A percentile compares a stretch with the other conserved stretches of the same genome.
Evolutionary conservation across 768 basidiomycete genomes (phyloP).

Genomic region (Lactarius sanguifluus): DNA sequence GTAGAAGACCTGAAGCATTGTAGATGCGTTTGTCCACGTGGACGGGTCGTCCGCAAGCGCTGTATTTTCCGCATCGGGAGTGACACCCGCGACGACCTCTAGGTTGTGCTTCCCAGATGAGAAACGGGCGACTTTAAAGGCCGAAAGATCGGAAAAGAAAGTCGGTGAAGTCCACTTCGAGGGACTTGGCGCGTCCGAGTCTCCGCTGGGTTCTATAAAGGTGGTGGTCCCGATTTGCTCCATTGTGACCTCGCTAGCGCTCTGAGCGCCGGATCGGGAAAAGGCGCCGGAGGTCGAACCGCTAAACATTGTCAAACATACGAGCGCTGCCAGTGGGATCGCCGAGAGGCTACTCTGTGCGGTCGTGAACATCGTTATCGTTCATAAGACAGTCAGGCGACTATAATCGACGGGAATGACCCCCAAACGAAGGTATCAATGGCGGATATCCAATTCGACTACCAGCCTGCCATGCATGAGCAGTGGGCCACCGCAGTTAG

Average conservation of each 20-base stretch:
- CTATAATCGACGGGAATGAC: neutral
- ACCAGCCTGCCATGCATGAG: no score
- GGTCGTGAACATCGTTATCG: neutral
- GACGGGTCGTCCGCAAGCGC: constrained; percentile 14
- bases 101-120: constrained; percentile 24
- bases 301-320: constrained; percentile 1
- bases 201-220: neutral
- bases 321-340: no score
- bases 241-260: neutral
- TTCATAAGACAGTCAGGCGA: neutral
- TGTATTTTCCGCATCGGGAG: neutral
- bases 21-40: constrained; percentile 37
- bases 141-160: constrained; percentile 18
- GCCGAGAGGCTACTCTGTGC: neutral
- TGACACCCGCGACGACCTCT: constrained; percentile 25
- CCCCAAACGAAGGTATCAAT: neutral
- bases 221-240: neutral
- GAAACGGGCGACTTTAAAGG: constrained; percentile 26
- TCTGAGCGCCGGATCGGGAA: neutral
- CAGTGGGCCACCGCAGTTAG: neutral
- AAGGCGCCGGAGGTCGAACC: neutral
- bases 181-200: constrained; percentile 2
- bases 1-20: constrained; percentile 64
- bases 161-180: constrained; percentile 20
- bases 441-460: neutral